phyloP scores from a whole-genome alignment of 2,329 filamentous ascomycete species.

The Pseudopithomyces chartarum region DNA sequence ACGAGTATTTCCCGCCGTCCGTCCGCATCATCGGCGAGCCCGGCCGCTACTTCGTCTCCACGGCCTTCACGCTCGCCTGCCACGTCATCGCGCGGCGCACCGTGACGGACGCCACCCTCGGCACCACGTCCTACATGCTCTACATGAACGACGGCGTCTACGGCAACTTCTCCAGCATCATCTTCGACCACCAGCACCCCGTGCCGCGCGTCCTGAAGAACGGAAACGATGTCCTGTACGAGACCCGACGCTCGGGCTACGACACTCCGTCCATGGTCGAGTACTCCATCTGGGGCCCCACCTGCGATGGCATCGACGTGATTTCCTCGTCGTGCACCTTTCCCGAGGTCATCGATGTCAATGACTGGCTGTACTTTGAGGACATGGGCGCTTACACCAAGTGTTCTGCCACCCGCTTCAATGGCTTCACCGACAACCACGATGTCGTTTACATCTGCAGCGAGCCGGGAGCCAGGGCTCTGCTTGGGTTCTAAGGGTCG shows the following conservation, averaged over 20 bases:
- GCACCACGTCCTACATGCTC: slow-evolving; percentile 84
- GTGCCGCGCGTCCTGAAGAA: slow-evolving; percentile 78
- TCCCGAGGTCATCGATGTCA: slow-evolving; percentile 78
- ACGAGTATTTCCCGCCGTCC: slow-evolving; percentile 83
- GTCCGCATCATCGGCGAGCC: slow-evolving; percentile 94
- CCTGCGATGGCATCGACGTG: slow-evolving; percentile 96
- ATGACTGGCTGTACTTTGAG: slow-evolving; percentile 98
- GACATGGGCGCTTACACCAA: slow-evolving; percentile 99
- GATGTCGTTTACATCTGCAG: slow-evolving; percentile 94
- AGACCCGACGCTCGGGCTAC: slow-evolving; percentile 40
- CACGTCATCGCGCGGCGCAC: slow-evolving; percentile 95
- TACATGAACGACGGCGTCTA: slow-evolving; percentile 98
- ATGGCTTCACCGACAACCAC: slow-evolving; percentile 91
- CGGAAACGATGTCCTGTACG: slow-evolving; percentile 62
- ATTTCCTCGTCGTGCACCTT: slow-evolving; percentile 84
- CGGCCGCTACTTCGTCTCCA: slow-evolving; percentile 92
- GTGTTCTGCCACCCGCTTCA: slow-evolving; percentile 97
- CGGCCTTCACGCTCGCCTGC: slow-evolving; percentile 91
- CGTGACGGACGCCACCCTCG: slow-evolving; percentile 71
- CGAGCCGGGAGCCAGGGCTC: slow-evolving; percentile 81
- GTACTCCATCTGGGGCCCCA: slow-evolving; percentile 98
- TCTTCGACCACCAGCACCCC: slow-evolving; percentile 97
- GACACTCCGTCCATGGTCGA: slow-evolving; percentile 64
- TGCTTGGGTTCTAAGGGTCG: slow-evolving; percentile 55
- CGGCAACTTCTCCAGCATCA: slow-evolving; percentile 98